Evolutionary conservation across 1,284 basidiomycete genomes (phyloP).

Genomic region (Porogramme epimiltina): DNA sequence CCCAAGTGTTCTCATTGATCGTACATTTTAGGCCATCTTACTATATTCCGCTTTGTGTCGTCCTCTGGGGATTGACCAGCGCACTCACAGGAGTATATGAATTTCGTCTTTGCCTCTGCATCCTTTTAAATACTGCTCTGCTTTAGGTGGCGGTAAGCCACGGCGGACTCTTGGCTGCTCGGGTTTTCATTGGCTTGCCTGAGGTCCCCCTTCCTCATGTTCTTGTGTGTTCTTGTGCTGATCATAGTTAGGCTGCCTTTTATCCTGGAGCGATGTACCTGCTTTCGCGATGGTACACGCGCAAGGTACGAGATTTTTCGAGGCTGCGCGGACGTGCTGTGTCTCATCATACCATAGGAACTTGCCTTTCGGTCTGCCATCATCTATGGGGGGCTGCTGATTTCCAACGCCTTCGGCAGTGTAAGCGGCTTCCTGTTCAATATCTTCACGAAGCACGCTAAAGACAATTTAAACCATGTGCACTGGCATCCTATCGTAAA

Average conservation of each 20-base stretch:
- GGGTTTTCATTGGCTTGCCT: constrained; percentile 66
- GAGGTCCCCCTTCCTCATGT: constrained; percentile 41
- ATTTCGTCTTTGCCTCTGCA: neutral
- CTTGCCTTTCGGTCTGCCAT: constrained; percentile 70
- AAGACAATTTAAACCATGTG: neutral
- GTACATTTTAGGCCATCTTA: constrained; percentile 51
- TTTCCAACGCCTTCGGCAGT: constrained; percentile 77
- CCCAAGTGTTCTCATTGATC: neutral
- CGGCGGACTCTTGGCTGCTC: constrained; percentile 56
- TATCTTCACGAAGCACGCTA: neutral
- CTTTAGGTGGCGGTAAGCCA: constrained; percentile 55
- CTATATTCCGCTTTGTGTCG: constrained; percentile 61
- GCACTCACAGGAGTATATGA: constrained; percentile 58
- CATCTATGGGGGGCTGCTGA: constrained; percentile 67
- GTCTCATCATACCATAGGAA: constrained; percentile 43
- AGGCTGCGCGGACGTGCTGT: neutral
- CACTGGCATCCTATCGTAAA: constrained; percentile 25
- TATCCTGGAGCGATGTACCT: constrained; percentile 66
- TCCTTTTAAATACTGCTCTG: too few species aligned
- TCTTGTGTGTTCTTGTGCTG: neutral
- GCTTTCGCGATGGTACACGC: constrained; percentile 67
- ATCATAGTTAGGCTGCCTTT: constrained; percentile 49
- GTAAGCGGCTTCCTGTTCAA: constrained; percentile 39
- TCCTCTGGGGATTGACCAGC: constrained; percentile 67
- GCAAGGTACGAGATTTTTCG: constrained; percentile 43